Percentiles rank a stretch among this genome's conserved stretches.
phyloP scores from a whole-genome alignment of 768 basidiomycete genomes.

The Cubamyces lactineus region DNA sequence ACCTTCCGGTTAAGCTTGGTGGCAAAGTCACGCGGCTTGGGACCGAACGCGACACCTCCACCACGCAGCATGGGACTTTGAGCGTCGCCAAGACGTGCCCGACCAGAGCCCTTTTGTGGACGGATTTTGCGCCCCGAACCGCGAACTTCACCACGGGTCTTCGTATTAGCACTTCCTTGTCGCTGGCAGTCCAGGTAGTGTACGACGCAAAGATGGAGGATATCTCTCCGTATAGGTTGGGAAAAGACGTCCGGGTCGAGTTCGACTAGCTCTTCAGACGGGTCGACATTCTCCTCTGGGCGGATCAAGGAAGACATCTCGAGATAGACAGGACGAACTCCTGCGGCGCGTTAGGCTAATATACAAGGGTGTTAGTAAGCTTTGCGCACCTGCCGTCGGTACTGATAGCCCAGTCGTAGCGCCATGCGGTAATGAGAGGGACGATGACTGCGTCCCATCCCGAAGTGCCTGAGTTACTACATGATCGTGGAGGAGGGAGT shows the following conservation, averaged over 20 bases:
- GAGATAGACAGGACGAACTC: slow-evolving; percentile 55
- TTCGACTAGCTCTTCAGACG: slow-evolving; percentile 54
- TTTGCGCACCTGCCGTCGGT: background rate
- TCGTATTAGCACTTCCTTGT: slow-evolving; percentile 91
- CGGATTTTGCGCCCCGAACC: slow-evolving; percentile 90
- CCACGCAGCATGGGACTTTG: slow-evolving; percentile 88
- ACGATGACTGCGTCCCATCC: background rate
- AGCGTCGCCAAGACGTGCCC: slow-evolving; percentile 86
- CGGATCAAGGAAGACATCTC: slow-evolving; percentile 63
- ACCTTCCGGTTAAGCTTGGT: slow-evolving; percentile 94
- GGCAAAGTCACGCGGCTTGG: slow-evolving; percentile 89
- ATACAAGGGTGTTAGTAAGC: background rate
- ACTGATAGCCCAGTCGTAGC: background rate
- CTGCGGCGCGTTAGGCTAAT: slow-evolving; percentile 33
- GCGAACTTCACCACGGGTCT: slow-evolving; percentile 87
- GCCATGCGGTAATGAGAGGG: background rate
- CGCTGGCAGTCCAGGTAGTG: slow-evolving; percentile 87
- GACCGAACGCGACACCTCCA: slow-evolving; percentile 92
- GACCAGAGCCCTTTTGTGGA: slow-evolving; percentile 89
- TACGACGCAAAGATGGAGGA: slow-evolving; percentile 89
- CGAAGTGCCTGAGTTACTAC: background rate
- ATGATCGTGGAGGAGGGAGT: background rate
- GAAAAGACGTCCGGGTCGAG: slow-evolving; percentile 85
- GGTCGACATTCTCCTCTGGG: slow-evolving; percentile 43
- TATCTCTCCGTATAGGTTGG: slow-evolving; percentile 87